Base-by-base conservation (phyloP, 2,329 filamentous ascomycete genomes). In the Didymella keratinophila region DNA sequence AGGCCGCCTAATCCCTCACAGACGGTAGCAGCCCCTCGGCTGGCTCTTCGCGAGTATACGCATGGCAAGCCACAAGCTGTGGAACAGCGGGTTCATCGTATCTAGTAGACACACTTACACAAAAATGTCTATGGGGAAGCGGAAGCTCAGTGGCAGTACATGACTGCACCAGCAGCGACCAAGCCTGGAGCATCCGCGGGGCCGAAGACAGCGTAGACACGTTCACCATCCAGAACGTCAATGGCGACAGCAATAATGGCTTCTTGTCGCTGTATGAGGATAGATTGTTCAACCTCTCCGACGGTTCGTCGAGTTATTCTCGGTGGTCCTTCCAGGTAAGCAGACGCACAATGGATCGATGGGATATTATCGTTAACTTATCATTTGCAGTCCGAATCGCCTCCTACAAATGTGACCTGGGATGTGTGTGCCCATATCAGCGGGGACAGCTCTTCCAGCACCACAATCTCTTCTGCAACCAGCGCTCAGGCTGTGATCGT, bases 271-370 rank as follows among this genome's bases (percentile, higher is more conserved):
- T 34, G 7, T 20, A 46, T 34, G 41, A 43, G 21, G 28, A 46
- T 16, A 21, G 6, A 8, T 21, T 11, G 28, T 46, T 46, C 12
- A 46, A 32, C 4, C n/a, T 46, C 11, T 46, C 44, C 9, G n/a
- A 16, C 11, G 44, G 18, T 3, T 14, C 44, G 6, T 20, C 18
- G 2, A 20, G 27, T 21, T 21, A 34, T 10, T 21, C 27, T 10
- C n/a, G 30, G 20, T 46, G 44, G 44, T 32, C 44, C 7, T 46
- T 46, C 6, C 44, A 46, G 8, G 44, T 46, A 34, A 32, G 44
- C 12, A 16, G 14, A n/a, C 6, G 23, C 41, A 43, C 41, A 4
- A 1, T 16, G 18, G 5, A 21, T 14, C 10, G 10, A 41, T 21
- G 11, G 37, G 11, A 4, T 8, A 25, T 7, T 14, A 25, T 7